phyloP scores from a whole-genome alignment of 768 basidiomycete genomes.

The Psilocybe cubensis region DNA sequence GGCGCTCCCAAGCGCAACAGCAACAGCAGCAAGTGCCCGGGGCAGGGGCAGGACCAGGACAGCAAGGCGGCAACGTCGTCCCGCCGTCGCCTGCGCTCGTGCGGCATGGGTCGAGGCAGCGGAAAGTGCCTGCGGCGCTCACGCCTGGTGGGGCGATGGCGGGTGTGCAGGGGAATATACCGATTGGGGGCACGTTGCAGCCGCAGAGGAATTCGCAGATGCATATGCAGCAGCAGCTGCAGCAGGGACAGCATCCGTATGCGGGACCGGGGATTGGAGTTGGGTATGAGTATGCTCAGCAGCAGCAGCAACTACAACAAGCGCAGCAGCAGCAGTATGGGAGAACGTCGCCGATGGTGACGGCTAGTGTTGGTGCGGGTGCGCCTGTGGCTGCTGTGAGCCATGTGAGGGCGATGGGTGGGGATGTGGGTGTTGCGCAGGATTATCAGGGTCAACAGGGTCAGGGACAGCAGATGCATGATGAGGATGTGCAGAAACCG shows the following conservation, averaged over 20 bases:
- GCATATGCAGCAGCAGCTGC: neutral
- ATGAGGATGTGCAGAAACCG: constrained; percentile 26
- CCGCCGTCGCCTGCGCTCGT: constrained; percentile 83
- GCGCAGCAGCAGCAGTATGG: constrained; percentile 50
- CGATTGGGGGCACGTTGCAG: constrained; percentile 46
- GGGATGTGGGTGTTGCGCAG: constrained; percentile 66
- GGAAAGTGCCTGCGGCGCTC: constrained; percentile 62
- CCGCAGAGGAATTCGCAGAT: too few relatives aligned
- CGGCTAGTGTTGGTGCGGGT: constrained; percentile 59
- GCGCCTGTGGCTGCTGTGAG: constrained; percentile 76
- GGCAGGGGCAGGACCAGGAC: too few relatives aligned
- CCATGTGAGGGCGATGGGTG: constrained; percentile 70
- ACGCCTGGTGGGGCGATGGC: constrained; percentile 66
- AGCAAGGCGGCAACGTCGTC: constrained; percentile 54
- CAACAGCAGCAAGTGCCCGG: too few relatives aligned
- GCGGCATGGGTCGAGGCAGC: constrained; percentile 74
- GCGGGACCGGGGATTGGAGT: constrained; percentile 55
- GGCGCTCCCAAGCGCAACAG: constrained; percentile 62
- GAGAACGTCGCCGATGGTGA: constrained; percentile 83
- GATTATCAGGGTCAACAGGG: constrained; percentile 54
- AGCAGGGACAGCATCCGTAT: constrained; percentile 58
- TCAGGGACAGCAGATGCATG: constrained; percentile 58
- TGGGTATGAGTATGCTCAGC: constrained; percentile 61
- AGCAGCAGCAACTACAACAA: constrained; percentile 47
- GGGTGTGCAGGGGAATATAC: constrained; percentile 75